These are phyloP conservation scores for Alternaria hordeiaustralica DNA, from an alignment of 2,329 filamentous ascomycete genomes.

Conservation along the genomic window DNA sequence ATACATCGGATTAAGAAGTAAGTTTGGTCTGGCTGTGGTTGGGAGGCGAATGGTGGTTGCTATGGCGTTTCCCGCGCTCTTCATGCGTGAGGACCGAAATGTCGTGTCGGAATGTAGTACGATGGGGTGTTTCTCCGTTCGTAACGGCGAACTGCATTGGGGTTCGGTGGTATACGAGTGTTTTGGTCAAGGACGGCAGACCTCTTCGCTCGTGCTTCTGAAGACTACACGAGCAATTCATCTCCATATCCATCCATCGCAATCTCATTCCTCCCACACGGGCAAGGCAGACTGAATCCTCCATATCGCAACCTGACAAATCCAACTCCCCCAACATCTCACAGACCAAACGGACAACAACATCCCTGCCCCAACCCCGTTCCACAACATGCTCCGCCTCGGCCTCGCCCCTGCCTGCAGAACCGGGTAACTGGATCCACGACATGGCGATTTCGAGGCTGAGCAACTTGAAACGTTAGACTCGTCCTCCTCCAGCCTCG, in stretches of 20 bases:
- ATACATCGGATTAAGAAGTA: neutral
- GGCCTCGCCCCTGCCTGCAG: neutral
- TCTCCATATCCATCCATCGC: neutral
- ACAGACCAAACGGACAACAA: neutral
- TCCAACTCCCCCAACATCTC: neutral
- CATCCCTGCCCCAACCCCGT: neutral
- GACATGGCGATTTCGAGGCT: neutral
- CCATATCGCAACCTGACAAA: neutral
- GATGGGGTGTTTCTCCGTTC: neutral
- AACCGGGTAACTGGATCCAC: neutral
- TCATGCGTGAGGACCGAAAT: neutral
- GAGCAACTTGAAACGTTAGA: neutral
- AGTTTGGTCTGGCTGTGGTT: neutral
- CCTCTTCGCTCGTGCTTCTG: neutral
- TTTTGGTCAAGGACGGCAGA: neutral
- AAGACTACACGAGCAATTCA: neutral
- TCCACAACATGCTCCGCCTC: slow-evolving; percentile 3
- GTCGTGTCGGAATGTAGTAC: neutral
- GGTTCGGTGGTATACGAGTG: neutral
- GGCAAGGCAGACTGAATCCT: neutral
- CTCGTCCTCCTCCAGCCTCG: neutral
- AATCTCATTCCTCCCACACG: neutral
- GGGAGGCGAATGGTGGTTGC: neutral
- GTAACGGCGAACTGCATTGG: neutral
- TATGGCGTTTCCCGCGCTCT: neutral